Base-by-base conservation (phyloP, 192 early-diverging fungal genomes). In the Backusella macrospora region DNA sequence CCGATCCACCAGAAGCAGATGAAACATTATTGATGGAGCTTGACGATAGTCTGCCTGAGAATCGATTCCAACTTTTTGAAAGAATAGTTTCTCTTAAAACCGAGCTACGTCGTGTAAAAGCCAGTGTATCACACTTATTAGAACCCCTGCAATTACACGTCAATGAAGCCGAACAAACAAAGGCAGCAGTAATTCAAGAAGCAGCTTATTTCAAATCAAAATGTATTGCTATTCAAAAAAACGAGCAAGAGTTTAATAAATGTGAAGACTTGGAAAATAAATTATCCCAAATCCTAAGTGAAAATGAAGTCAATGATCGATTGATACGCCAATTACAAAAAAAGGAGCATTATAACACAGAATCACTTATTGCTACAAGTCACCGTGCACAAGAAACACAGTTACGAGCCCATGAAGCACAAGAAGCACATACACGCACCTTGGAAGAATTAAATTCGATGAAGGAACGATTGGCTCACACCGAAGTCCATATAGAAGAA, bases 121-220 rank as follows among this genome's bases (percentile, higher is more conserved):
- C 78, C 9, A 76, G 79, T 8, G 85, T 86, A 75, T 81, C 78
- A 12, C 81, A 82, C 6, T 82, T 85, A 48, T 77, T 81, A 1
- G 82, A 88, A 71, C 70, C 73, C 9, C 77, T 86, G 14, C 83
- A 81, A 15, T 73, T 82, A 45, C 85, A 84, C 45, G 68, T 88
- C 38, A 70, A 70, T 4, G 80, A 85, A 26, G 80, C 85, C 15
- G 85, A 86, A 37, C 73, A 80, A n/a, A 75, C 83, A 39, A 75
- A 82, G 0, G 82, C 78, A 2, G 84, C 85, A 13, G 87, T 85
- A 0, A 65, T 88, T 12, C 83, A 88, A 47, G 87, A 88, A 69
- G 83, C 86, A 59, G 85, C 79, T 10, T 86, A 88, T 59, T 79
- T 84, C 73, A 86, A 86, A 69, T 78, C 87, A 23, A 85, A 86